These are phyloP conservation scores for Chaetomiaceae sp. DNA, from an alignment of 2,329 filamentous ascomycete genomes.

Conservation along the genomic window DNA sequence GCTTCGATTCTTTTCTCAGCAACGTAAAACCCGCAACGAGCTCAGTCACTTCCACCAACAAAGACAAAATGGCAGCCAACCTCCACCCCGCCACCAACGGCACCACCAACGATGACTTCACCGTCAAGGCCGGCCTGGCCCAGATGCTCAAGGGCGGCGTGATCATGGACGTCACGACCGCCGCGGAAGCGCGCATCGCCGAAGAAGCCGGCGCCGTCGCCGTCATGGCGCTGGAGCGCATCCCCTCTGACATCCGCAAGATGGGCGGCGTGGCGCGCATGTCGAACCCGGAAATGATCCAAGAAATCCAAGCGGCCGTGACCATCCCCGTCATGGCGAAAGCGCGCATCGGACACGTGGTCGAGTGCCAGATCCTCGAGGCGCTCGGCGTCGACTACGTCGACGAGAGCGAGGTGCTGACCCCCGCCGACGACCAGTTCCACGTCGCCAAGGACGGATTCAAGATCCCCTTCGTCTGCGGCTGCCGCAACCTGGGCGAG, in stretches of 20 bases:
- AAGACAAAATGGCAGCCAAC: constrained; percentile 8
- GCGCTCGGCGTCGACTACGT: constrained; percentile 95
- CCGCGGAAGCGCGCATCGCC: constrained; percentile 90
- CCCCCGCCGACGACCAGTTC: constrained; percentile 81
- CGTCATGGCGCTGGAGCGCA: constrained; percentile 97
- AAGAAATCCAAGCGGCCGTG: constrained; percentile 87
- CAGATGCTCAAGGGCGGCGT: constrained; percentile 99
- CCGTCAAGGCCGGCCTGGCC: constrained; percentile 89
- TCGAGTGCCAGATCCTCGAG: constrained; percentile 98
- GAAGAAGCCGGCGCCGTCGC: constrained; percentile 93
- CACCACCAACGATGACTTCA: constrained; percentile 48
- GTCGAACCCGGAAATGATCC: constrained; percentile 92
- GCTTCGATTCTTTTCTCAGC: no score
- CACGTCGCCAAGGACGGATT: constrained; percentile 87
- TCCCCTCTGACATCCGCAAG: constrained; percentile 89
- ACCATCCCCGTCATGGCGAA: constrained; percentile 99
- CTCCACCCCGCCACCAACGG: constrained; percentile 4
- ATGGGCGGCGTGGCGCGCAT: constrained; percentile 94
- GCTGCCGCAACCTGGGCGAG: constrained; percentile 90
- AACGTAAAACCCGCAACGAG: background rate
- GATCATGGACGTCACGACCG: constrained; percentile 98
- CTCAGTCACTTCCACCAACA: background rate
- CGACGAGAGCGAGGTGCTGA: constrained; percentile 96
- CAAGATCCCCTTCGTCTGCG: constrained; percentile 88
- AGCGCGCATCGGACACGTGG: constrained; percentile 93